Evolutionary conservation across 1,284 basidiomycete species (phyloP).

Genomic region (Gymnopus androsaceus): DNA sequence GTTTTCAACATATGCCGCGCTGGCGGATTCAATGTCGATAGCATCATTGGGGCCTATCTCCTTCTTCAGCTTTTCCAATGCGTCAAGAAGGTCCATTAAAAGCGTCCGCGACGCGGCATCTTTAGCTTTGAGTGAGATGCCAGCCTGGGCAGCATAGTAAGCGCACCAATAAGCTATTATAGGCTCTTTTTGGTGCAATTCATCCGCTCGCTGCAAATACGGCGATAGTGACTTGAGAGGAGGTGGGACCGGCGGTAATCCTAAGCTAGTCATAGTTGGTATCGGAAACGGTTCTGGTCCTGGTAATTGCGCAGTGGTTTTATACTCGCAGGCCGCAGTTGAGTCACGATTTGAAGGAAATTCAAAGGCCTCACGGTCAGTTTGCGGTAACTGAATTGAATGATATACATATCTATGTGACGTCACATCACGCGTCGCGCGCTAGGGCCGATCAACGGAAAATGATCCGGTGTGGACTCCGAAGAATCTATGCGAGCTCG

Average conservation of each 20-base stretch:
- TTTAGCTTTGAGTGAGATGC: slow-evolving; percentile 70
- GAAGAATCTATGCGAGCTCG: too few species aligned
- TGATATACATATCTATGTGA: too few species aligned
- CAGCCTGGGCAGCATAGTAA: slow-evolving; percentile 89
- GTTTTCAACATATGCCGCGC: slow-evolving; percentile 90
- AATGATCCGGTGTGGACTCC: too few species aligned
- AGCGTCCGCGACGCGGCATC: slow-evolving; percentile 66
- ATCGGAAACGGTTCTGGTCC: background rate
- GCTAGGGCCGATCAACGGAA: too few species aligned
- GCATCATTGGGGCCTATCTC: slow-evolving; percentile 79
- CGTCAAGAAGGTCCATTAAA: slow-evolving; percentile 74
- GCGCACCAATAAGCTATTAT: slow-evolving; percentile 95
- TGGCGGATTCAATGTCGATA: slow-evolving; percentile 80
- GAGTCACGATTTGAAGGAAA: background rate
- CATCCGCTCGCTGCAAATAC: slow-evolving; percentile 88
- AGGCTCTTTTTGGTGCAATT: slow-evolving; percentile 80
- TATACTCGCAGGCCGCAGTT: background rate
- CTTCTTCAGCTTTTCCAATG: slow-evolving; percentile 81
- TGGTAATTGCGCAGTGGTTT: background rate
- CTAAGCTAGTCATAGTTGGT: slow-evolving; percentile 38
- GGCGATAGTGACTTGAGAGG: slow-evolving; percentile 70
- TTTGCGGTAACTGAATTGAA: too few species aligned
- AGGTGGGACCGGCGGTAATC: slow-evolving; percentile 55
- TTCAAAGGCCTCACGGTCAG: too few species aligned
- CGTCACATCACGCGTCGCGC: too few species aligned